Base-by-base conservation (phyloP, 169 alveolate species). In the Perkinsus chesapeaki region DNA sequence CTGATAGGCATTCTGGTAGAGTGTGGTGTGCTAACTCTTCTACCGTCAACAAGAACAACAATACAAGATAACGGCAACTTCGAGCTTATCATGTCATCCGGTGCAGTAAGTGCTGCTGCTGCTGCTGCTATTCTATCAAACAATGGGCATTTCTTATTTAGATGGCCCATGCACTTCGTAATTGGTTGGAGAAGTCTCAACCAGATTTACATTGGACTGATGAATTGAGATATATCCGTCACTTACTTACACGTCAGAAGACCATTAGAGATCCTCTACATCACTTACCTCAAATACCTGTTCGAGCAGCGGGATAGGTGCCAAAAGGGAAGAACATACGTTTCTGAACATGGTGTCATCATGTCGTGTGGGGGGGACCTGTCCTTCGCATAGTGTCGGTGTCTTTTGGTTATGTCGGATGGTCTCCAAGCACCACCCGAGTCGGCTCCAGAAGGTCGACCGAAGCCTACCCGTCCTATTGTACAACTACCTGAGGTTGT, bases 401-500 rank as follows among this genome's bases (percentile, higher is more conserved):
- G n/a, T n/a, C n/a, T n/a, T n/a, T n/a, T n/a, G n/a, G n/a, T n/a
- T n/a, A n/a, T n/a, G n/a, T n/a, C n/a, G n/a, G n/a, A n/a, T n/a
- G n/a, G n/a, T n/a, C n/a, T n/a, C n/a, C n/a, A n/a, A n/a, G n/a
- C n/a, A n/a, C n/a, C n/a, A n/a, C n/a, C n/a, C n/a, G n/a, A n/a
- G n/a, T n/a, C n/a, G n/a, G n/a, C n/a, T n/a, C n/a, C n/a, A n/a
- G n/a, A n/a, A n/a, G n/a, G n/a, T n/a, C n/a, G n/a, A n/a, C n/a
- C n/a, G n/a, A n/a, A n/a, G n/a, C n/a, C 73, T 27, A 27, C 82
- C 27, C 82, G 82, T 27, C 82, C 82, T 23, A 97, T 98, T 39
- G 96, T 96, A 91, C 94, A 95, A 92, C 96, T 98, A 39, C 95
- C 98, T 3, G 97, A 97, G 39, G 98, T 95, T n/a, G 99, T 98